phyloP scores from a whole-genome alignment of 139 green algal genomes.

The Haematococcus lacustris region DNA sequence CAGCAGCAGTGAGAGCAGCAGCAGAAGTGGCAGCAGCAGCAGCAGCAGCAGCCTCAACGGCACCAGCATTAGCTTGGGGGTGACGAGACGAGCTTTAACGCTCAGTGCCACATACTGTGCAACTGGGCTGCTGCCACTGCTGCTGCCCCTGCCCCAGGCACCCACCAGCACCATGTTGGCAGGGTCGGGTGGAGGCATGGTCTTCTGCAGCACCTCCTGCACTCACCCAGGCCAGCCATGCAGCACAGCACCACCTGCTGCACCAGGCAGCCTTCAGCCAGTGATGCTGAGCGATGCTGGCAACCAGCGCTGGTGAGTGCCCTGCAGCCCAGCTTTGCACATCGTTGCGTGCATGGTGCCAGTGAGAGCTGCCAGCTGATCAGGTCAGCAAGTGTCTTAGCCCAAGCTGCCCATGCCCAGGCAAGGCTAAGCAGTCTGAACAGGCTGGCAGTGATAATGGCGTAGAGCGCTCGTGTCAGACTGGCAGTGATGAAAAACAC shows the following conservation, averaged over 20 bases:
- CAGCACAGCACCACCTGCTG: neutral
- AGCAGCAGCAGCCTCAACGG: no score
- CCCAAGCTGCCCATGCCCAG: neutral
- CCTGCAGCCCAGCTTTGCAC: neutral
- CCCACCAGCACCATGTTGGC: conserved; percentile 64
- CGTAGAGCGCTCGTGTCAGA: no score
- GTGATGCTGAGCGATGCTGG: neutral
- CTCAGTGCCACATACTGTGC: neutral
- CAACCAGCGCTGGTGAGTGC: neutral
- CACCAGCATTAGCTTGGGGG: no score
- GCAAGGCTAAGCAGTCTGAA: no score
- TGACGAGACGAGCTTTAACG: no score
- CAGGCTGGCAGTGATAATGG: no score
- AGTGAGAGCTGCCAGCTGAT: neutral
- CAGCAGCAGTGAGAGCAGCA: neutral
- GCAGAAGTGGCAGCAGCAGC: neutral
- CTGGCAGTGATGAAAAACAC: no score
- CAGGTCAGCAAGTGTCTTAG: neutral
- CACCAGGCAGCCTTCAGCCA: neutral
- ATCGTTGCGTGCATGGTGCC: neutral
- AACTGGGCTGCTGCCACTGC: neutral
- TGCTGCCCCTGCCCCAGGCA: conserved; percentile 34
- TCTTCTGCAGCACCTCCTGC: conserved; percentile 38
- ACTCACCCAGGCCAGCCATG: neutral
- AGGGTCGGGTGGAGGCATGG: conserved; percentile 39